phyloP scores from a whole-genome alignment of 148 eudicot genomes.

The Salicornia ramosissima region DNA sequence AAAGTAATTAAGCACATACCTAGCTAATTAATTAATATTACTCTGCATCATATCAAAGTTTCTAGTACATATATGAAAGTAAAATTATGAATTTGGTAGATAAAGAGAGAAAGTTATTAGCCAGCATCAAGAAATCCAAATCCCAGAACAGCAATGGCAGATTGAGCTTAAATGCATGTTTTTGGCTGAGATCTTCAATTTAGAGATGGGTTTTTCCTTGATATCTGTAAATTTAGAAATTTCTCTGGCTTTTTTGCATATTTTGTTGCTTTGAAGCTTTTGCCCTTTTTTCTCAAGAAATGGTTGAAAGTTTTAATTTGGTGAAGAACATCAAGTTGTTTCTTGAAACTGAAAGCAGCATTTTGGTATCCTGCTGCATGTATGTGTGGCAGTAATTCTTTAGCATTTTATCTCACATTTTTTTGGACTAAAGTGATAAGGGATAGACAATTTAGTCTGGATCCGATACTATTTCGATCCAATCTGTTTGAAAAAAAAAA shows the following conservation, averaged over 20 bases:
- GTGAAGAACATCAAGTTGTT: conserved; percentile 11
- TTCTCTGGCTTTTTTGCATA: conserved; percentile 34
- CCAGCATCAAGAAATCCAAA: conserved; percentile 92
- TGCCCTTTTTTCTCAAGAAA: conserved; percentile 17
- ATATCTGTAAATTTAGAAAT: conserved; percentile 27
- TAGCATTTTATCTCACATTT: too few species aligned
- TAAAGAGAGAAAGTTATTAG: conserved; percentile 31
- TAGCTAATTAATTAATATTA: too few species aligned
- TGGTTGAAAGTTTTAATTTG: conserved; percentile 15
- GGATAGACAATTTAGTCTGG: too few species aligned
- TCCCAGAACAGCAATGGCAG: conserved; percentile 55
- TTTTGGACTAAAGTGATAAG: too few species aligned
- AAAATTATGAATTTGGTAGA: not conserved
- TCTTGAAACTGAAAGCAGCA: conserved; percentile 34
- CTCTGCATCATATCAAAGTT: too few species aligned
- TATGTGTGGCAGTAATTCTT: too few species aligned
- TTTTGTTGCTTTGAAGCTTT: conserved; percentile 18
- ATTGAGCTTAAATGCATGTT: conserved; percentile 49
- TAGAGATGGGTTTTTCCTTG: conserved; percentile 18
- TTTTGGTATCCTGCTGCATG: too few species aligned
- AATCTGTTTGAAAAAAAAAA: too few species aligned
- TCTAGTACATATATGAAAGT: not conserved
- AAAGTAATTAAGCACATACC: too few species aligned
- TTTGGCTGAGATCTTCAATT: conserved; percentile 30
- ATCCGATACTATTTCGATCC: too few species aligned